Evolutionary conservation across 108 stramenopile species (phyloP), one percentile per base, ranked within the genome.

Genomic region (Cyclotella kingstonii): DNA sequence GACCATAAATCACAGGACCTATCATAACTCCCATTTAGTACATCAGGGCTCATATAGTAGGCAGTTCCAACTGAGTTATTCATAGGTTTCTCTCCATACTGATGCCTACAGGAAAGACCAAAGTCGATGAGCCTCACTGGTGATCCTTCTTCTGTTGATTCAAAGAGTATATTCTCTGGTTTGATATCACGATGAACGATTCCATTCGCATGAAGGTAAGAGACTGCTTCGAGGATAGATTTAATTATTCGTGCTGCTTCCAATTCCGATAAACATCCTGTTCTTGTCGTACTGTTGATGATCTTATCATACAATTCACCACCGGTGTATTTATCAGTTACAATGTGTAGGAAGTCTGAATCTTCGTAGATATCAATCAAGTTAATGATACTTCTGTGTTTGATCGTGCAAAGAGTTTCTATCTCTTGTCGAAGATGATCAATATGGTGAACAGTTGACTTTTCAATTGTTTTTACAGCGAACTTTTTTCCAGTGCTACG

Each of bases 161-260:
- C 81, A 40, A 91, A 71, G 18, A 94, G 62, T 11, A 96, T 30
- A 29, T 97, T 96, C 12, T 93, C 91, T 2, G 85, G 85, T 81
- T 98, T 96, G 62, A 97, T 78, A 68, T 97, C 96, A n/a, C 98
- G 89, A 76, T 99, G 98, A 23, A 97, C 91, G 60, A 97, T 78
- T 2, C 85, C 86, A 33, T 91, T 83, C 31, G 84, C 77, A 56
- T 99, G 98, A 47, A 98, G 82, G 76, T 97, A 98, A 30, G 67
- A 54, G 39, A 86, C 63, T 1, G 90, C 90, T 27, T 83, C 83
- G 6, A 85, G 46, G 12, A 87, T 12, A 42, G 84, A 62, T 31
- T 73, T 68, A 33, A 79, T 70, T 21, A 93, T 85, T 15, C 64
- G 43, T 28, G 84, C 87, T 2, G 85, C 78, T 36, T 84, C 71